phyloP scores from a whole-genome alignment of 2,329 filamentous ascomycete genomes.

The Hypoxylon sp. region DNA sequence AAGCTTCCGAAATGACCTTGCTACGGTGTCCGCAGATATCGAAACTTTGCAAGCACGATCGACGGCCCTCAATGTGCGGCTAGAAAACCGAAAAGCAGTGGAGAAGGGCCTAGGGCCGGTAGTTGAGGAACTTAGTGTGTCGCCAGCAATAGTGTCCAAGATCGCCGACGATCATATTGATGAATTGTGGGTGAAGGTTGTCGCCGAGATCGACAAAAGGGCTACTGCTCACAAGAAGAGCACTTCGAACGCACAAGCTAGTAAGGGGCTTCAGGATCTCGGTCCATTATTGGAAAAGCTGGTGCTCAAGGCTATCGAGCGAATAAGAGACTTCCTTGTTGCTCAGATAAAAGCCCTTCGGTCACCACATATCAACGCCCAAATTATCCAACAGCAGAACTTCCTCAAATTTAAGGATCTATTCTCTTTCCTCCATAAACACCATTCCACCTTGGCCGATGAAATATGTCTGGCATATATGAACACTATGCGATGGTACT shows the following conservation, averaged over 20 bases:
- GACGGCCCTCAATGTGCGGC: constrained; percentile 81
- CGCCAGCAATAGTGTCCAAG: constrained; percentile 84
- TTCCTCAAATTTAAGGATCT: constrained; percentile 91
- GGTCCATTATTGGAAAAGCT: constrained; percentile 88
- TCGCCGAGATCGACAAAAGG: constrained; percentile 84
- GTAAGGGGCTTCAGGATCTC: constrained; percentile 86
- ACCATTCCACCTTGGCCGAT: constrained; percentile 85
- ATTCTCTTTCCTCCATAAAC: constrained; percentile 85
- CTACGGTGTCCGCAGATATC: constrained; percentile 92
- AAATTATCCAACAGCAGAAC: constrained; percentile 94
- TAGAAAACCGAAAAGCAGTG: constrained; percentile 90
- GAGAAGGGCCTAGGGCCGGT: constrained; percentile 89
- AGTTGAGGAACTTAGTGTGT: constrained; percentile 91
- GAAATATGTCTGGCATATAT: constrained; percentile 95
- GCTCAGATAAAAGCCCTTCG: constrained; percentile 93
- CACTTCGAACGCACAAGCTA: constrained; percentile 70
- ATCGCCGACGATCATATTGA: constrained; percentile 93
- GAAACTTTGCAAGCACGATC: constrained; percentile 93
- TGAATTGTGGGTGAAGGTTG: constrained; percentile 85
- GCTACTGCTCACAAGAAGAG: constrained; percentile 79
- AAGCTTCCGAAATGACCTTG: constrained; percentile 93
- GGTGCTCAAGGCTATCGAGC: constrained; percentile 89
- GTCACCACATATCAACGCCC: constrained; percentile 96
- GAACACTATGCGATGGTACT: constrained; percentile 99
- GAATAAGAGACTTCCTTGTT: constrained; percentile 94